phyloP scores from a whole-genome alignment of 2,329 filamentous ascomycete genomes.

The Hypoxylon sp. region DNA sequence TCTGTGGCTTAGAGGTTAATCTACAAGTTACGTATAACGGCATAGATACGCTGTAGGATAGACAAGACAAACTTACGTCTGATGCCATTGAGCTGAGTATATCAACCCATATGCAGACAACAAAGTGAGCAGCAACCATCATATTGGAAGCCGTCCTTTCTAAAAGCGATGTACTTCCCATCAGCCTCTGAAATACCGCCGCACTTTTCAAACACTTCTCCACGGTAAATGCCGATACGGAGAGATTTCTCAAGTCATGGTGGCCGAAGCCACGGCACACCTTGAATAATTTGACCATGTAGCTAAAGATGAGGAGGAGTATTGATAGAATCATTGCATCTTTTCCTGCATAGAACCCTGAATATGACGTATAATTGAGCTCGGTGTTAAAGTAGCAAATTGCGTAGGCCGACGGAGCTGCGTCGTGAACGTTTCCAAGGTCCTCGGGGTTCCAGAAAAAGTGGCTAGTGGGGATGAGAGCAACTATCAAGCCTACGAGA shows the following conservation, averaged over 20 bases:
- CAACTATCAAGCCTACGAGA: constrained; percentile 7
- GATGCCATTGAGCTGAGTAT: constrained; percentile 22
- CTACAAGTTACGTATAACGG: background rate
- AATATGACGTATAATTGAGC: background rate
- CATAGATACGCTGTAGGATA: background rate
- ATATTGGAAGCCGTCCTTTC: constrained; percentile 26
- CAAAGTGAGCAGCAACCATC: constrained; percentile 25
- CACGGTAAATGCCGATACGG: constrained; percentile 5
- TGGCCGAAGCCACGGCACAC: constrained; percentile 10
- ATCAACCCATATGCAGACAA: constrained; percentile 28
- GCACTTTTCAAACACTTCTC: constrained; percentile 23
- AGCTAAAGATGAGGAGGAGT: constrained; percentile 21
- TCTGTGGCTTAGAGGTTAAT: background rate
- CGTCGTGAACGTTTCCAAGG: constrained; percentile 6
- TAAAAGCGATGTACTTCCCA: constrained; percentile 11
- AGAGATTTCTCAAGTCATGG: background rate
- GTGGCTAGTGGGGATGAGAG: constrained; percentile 25
- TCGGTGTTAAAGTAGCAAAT: constrained; percentile 24
- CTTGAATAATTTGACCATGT: constrained; percentile 15
- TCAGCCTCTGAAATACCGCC: constrained; percentile 3
- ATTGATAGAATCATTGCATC: constrained; percentile 23
- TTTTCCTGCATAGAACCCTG: constrained; percentile 9
- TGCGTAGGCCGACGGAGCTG: constrained; percentile 23
- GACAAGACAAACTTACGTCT: constrained; percentile 6
- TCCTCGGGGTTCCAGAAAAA: constrained; percentile 12